A percentile compares a stretch with the other conserved stretches of the same genome.
phyloP scores from a whole-genome alignment of 1,284 basidiomycete genomes.

The Tausonia pullulans region DNA sequence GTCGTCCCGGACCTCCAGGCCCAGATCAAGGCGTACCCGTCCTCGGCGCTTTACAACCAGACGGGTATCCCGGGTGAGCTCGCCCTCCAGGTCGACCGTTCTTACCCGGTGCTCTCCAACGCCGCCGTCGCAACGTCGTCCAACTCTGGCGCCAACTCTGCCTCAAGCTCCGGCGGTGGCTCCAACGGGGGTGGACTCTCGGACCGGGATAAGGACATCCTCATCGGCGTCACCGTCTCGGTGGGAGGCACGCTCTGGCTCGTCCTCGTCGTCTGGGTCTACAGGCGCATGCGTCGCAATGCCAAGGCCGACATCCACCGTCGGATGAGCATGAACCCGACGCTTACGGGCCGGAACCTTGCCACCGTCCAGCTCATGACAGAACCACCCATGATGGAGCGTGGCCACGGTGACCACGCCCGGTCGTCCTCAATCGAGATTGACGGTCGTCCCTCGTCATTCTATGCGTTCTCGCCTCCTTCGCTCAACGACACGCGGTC shows the following conservation, averaged over 20 bases:
- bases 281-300: slow-evolving; percentile 23
- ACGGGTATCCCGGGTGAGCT: slow-evolving; percentile 32
- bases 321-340: slow-evolving; percentile 16
- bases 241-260: slow-evolving; percentile 34
- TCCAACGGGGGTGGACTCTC: slow-evolving; percentile 13
- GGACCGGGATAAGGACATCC: slow-evolving; percentile 29
- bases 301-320: slow-evolving; percentile 17
- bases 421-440: slow-evolving; percentile 31
- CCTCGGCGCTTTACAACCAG: slow-evolving; percentile 34
- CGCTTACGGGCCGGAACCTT: slow-evolving; percentile 15
- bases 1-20: slow-evolving; percentile 31
- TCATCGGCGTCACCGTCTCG: slow-evolving; percentile 36
- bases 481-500: not conserved
- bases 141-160: slow-evolving; percentile 3
- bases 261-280: slow-evolving; percentile 33
- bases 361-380: slow-evolving; percentile 14
- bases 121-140: slow-evolving; percentile 1
- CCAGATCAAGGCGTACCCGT: slow-evolving; percentile 26
- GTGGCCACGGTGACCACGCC: slow-evolving; percentile 20
- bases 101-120: slow-evolving; percentile 29
- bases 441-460: slow-evolving; percentile 34
- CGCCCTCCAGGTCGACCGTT: slow-evolving; percentile 33
- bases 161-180: slow-evolving; percentile 1
- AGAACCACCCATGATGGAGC: not conserved
- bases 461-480: slow-evolving; percentile 33